These are phyloP conservation scores for Alternaria triticina DNA, from an alignment of 2,329 filamentous ascomycete species.

Conservation along the genomic window DNA sequence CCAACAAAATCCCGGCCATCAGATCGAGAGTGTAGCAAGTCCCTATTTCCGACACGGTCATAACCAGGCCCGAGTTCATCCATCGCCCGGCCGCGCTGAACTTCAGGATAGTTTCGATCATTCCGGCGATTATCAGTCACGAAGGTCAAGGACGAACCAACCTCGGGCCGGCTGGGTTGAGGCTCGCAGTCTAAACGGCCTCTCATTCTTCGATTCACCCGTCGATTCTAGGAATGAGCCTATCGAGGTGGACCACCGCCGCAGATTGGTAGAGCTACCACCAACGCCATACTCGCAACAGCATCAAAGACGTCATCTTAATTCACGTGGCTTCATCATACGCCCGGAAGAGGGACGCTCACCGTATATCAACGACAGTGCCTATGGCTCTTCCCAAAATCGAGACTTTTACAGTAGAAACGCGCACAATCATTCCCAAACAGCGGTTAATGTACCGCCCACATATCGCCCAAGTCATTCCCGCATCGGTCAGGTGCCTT, in stretches of 20 bases:
- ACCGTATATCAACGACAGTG: constrained; percentile 8
- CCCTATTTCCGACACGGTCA: constrained; percentile 46
- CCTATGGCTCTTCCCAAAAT: constrained; percentile 8
- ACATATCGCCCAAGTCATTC: constrained; percentile 8
- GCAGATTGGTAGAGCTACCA: not conserved
- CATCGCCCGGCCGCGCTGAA: constrained; percentile 31
- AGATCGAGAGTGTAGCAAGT: constrained; percentile 46
- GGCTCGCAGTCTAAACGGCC: constrained; percentile 38
- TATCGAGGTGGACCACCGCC: constrained; percentile 8
- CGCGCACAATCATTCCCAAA: constrained; percentile 1
- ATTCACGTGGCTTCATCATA: constrained; percentile 21
- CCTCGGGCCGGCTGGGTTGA: constrained; percentile 25
- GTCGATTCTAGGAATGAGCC: constrained; percentile 26
- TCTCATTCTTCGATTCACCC: constrained; percentile 46
- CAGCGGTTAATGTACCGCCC: constrained; percentile 8
- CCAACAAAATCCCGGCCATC: constrained; percentile 16
- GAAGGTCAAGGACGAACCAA: constrained; percentile 15
- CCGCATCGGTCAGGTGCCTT: constrained; percentile 20
- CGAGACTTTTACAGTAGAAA: constrained; percentile 7
- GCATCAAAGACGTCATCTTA: constrained; percentile 12
- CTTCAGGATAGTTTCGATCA: constrained; percentile 34
- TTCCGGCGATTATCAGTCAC: constrained; percentile 37
- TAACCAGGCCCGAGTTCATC: constrained; percentile 16
- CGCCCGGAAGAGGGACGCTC: constrained; percentile 11
- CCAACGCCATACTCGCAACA: constrained; percentile 1